A percentile compares a stretch with the other conserved stretches of the same genome.
These are phyloP conservation scores for Quambalaria eucalypti DNA, from an alignment of 1,284 basidiomycete species.

Conservation along the genomic window DNA sequence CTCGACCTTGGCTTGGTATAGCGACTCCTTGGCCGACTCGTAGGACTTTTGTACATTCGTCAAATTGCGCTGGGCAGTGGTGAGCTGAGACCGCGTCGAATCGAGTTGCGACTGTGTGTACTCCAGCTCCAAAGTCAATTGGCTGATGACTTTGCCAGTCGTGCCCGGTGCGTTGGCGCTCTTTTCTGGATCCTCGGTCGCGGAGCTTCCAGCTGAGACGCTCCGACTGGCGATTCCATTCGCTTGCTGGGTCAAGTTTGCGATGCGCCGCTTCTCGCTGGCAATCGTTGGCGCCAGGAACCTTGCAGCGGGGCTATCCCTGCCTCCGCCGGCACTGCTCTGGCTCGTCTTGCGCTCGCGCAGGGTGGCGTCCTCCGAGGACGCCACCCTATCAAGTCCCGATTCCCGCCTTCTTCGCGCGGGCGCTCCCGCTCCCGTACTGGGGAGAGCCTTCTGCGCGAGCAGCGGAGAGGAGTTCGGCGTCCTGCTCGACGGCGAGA, in stretches of 20 bases:
- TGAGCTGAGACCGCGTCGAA: slow-evolving; percentile 67
- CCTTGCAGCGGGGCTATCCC: not conserved
- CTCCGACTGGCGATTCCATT: slow-evolving; percentile 2
- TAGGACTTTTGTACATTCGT: slow-evolving; percentile 64
- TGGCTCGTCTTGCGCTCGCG: not conserved
- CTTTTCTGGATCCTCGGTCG: not conserved
- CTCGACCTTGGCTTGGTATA: slow-evolving; percentile 68
- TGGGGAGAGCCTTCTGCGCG: too few relatives aligned
- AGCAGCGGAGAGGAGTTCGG: not conserved
- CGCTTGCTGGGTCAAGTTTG: slow-evolving; percentile 1
- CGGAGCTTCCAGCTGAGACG: not conserved
- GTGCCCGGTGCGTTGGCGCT: not conserved
- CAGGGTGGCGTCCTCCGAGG: not conserved
- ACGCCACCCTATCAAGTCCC: not conserved
- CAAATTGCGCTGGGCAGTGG: slow-evolving; percentile 65
- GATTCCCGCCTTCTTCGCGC: not conserved
- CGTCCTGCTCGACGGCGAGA: not conserved
- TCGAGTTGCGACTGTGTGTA: slow-evolving; percentile 53
- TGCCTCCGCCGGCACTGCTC: not conserved
- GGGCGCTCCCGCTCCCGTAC: not conserved
- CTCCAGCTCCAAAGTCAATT: slow-evolving; percentile 23
- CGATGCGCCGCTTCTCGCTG: slow-evolving; percentile 1
- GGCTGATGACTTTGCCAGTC: slow-evolving; percentile 19
- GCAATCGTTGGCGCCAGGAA: not conserved
- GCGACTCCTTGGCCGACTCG: slow-evolving; percentile 73